Percentiles rank a stretch among this genome's conserved stretches.
Evolutionary conservation across 768 basidiomycete species (phyloP).

Genomic region (Boletus tomentosulus): DNA sequence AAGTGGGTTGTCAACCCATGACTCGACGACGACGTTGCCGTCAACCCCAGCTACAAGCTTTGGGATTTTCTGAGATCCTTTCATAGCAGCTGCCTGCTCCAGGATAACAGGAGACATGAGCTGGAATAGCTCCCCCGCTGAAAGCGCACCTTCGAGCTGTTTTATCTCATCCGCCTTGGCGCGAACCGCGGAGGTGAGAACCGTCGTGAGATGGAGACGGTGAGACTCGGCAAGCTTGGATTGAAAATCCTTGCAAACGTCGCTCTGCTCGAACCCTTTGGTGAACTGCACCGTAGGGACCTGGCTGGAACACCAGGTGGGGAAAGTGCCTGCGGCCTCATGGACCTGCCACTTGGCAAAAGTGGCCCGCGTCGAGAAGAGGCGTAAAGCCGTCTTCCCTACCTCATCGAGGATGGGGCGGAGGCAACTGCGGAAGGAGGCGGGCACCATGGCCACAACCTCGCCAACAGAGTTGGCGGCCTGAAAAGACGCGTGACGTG

Average conservation of each 20-base stretch:
- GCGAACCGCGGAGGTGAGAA: rapidly evolving
- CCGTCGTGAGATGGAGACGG: rapidly evolving
- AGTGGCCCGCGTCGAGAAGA: background rate
- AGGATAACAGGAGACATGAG: background rate
- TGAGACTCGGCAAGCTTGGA: background rate
- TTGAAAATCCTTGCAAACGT: background rate
- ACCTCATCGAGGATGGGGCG: background rate
- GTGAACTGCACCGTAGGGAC: background rate
- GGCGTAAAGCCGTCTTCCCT: too few species aligned
- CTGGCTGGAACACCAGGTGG: background rate
- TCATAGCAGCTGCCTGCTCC: too few species aligned
- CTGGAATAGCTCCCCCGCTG: background rate
- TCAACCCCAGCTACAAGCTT: background rate
- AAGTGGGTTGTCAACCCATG: background rate
- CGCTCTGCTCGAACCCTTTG: background rate
- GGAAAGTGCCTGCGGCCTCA: background rate
- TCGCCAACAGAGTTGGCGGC: background rate
- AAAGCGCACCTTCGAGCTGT: background rate
- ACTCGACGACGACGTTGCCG: background rate
- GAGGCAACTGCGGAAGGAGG: background rate
- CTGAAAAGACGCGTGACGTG: background rate
- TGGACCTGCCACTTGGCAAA: background rate
- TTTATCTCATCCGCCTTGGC: background rate
- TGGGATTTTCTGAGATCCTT: too few species aligned
- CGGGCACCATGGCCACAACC: background rate